Base-by-base conservation (phyloP, 1,284 basidiomycete genomes). In the Leccinum pallidistipes region DNA sequence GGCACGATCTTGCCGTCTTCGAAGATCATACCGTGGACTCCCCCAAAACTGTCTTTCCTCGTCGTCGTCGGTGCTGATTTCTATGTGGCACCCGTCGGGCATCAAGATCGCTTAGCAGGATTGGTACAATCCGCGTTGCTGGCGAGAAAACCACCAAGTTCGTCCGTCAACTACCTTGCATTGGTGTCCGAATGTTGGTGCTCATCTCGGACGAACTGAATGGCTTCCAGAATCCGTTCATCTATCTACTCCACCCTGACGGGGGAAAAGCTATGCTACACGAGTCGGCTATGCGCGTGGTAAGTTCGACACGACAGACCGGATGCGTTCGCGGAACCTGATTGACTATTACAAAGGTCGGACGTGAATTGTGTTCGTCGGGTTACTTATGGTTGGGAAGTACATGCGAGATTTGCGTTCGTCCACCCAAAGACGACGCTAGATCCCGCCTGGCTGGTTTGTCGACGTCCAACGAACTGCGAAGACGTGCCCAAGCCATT, bases 101-200 rank as follows among this genome's bases (percentile, higher is more conserved):
- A 78, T 74, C 21, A 81, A 81, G 50, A 67, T 94, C 18, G 83
- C 83, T 3, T 94, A 87, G 87, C 78, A 87, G 54, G 81, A 88
- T 62, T 94, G 91, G 91, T 78, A 75, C 63, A 86, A 88, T 64
- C 92, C 92, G 0, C 16, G 74, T 90, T 14, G 83, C 84, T 0
- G 87, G 87, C 12, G 75, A 81, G 64, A 70, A 68, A 38, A 71
- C 74, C 55, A 79, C 78, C 16, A 73, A 85, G 21, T 24, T 3
- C 21, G 63, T 82, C 83, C 58, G 83, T 82, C 12, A 77, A 68
- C 6, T 86, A 83, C 64, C 86, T 86, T 0, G 65, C 78, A 4
- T 94, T 92, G 91, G 74, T 81, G 3, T 79, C 78, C 53, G 74
- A 82, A 81, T 76, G 1, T 76, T 94, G n/a, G 69, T 90, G 16